A percentile compares a stretch with the other conserved stretches of the same genome.
Evolutionary conservation across 164 flowering plant species (phyloP).

Genomic region (Akebia trifoliata): DNA sequence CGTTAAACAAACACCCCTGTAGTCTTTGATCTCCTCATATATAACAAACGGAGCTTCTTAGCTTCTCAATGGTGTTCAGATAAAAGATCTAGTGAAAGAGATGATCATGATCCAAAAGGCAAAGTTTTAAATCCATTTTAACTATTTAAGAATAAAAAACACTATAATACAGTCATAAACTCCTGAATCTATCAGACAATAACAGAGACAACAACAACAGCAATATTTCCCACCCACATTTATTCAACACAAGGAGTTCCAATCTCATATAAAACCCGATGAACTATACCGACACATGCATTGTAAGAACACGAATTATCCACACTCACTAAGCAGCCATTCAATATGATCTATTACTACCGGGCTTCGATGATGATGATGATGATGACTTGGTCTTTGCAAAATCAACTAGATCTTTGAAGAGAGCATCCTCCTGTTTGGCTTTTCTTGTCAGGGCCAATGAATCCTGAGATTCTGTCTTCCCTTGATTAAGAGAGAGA

Average conservation of each 20-base stretch:
- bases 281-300: not conserved
- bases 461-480: constrained; percentile 20
- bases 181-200: no score
- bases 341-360: constrained; percentile 38
- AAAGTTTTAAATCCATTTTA: no score
- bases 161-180: no score
- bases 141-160: no score
- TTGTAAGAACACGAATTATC: constrained; percentile 8
- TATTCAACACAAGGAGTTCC: not conserved
- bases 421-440: constrained; percentile 76
- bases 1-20: no score
- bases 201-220: not conserved
- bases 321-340: constrained; percentile 8
- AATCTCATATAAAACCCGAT: not conserved
- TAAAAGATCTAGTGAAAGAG: no score
- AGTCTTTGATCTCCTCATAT: no score
- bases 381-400: constrained; percentile 78
- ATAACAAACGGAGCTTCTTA: no score
- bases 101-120: no score
- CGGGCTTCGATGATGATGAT: constrained; percentile 38
- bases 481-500: constrained; percentile 47
- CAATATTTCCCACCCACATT: not conserved
- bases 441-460: constrained; percentile 38
- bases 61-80: no score
- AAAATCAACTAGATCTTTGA: constrained; percentile 76